phyloP scores from a whole-genome alignment of 306 rosid genomes.

The Sicyos edulis region DNA sequence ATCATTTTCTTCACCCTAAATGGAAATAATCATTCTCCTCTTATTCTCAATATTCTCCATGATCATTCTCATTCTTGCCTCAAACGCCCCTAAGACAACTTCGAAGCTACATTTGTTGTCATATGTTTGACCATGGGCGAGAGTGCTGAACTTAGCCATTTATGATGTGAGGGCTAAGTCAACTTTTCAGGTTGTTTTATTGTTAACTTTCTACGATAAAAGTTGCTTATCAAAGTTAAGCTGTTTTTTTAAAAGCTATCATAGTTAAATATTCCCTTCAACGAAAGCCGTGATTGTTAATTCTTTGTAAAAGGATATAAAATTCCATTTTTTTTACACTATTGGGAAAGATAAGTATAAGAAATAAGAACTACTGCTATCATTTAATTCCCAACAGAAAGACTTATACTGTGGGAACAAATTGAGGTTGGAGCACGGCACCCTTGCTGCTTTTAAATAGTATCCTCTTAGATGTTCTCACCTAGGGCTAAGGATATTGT shows the following conservation, averaged over 20 bases:
- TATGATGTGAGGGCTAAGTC: neutral
- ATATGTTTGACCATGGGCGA: neutral
- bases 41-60: too few species aligned
- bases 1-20: too few species aligned
- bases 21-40: too few species aligned
- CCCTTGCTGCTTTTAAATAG: neutral
- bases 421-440: neutral
- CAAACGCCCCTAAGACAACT: neutral
- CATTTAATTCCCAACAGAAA: neutral
- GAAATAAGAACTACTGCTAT: neutral
- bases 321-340: neutral
- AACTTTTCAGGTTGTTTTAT: constrained; percentile 11
- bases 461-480: neutral
- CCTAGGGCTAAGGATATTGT: neutral
- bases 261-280: neutral
- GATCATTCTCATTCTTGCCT: too few species aligned
- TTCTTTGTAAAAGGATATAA: neutral
- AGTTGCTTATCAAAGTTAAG: neutral
- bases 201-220: neutral
- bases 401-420: neutral
- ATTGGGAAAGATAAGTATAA: neutral
- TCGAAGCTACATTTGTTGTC: neutral
- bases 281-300: constrained; percentile 1
- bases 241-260: neutral
- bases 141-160: neutral